These are phyloP conservation scores for Quercus ilex DNA, from an alignment of 306 rosid species.

Conservation along the genomic window DNA sequence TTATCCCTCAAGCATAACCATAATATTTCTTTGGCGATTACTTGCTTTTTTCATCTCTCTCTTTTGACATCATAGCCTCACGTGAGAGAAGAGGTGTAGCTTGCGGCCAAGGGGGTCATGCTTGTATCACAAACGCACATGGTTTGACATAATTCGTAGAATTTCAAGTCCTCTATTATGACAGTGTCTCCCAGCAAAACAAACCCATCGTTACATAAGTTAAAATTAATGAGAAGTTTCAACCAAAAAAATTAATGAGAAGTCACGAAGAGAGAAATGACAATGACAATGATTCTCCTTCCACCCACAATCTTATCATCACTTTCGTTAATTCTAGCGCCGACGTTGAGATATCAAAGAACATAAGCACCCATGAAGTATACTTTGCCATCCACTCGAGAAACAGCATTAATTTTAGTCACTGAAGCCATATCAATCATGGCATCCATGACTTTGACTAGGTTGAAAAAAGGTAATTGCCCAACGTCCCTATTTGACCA, in stretches of 20 bases:
- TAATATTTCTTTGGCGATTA: too few species aligned
- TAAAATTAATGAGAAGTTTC: constrained; percentile 1
- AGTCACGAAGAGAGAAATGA: constrained; percentile 13
- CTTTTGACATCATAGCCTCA: too few species aligned
- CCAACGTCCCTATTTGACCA: not conserved
- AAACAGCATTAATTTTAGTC: constrained; percentile 9
- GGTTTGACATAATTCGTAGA: too few species aligned
- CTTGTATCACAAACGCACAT: too few species aligned
- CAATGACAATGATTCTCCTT: constrained; percentile 29
- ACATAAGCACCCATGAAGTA: constrained; percentile 1
- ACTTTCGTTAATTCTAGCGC: constrained; percentile 4
- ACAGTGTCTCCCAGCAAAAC: not conserved
- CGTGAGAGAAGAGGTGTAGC: too few species aligned
- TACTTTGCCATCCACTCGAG: constrained; percentile 33
- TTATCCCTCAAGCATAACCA: too few species aligned
- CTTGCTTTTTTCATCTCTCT: too few species aligned
- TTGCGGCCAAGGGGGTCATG: too few species aligned
- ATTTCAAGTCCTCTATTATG: too few species aligned
- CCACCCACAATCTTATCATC: constrained; percentile 24
- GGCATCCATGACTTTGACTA: constrained; percentile 27
- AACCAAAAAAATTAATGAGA: not conserved
- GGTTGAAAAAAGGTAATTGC: not conserved
- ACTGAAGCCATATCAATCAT: constrained; percentile 16
- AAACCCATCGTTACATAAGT: not conserved
- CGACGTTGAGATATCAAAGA: not conserved